A percentile compares a stretch with the other conserved stretches of the same genome.
These are phyloP conservation scores for Linaria vulgaris DNA, from an alignment of 257 asterid species.

Conservation along the genomic window DNA sequence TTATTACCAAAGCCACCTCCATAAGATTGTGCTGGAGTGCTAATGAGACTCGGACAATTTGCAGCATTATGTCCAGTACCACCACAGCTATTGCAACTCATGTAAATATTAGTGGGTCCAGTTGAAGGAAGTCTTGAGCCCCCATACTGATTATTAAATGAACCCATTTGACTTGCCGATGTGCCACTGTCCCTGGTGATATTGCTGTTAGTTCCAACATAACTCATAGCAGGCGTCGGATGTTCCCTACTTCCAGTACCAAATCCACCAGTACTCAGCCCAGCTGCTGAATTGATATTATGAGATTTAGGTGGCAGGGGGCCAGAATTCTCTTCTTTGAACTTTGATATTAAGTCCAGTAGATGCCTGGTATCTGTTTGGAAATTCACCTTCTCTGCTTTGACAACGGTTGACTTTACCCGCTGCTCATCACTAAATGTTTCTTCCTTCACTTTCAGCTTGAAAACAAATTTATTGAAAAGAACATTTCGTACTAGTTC, in stretches of 20 bases:
- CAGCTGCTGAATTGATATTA: conserved; percentile 33
- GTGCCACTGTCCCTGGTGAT: conserved; percentile 35
- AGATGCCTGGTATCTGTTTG: conserved; percentile 52
- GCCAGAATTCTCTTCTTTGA: conserved; percentile 40
- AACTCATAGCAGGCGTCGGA: conserved; percentile 30
- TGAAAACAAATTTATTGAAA: conserved; percentile 56
- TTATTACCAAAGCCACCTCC: conserved; percentile 45
- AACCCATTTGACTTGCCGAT: conserved; percentile 38
- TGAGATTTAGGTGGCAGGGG: conserved; percentile 42
- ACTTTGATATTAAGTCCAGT: conserved; percentile 50
- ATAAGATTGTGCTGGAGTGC: conserved; percentile 61
- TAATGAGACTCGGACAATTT: conserved; percentile 68
- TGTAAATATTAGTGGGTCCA: conserved; percentile 39
- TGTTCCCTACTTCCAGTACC: conserved; percentile 41
- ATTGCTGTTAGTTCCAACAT: conserved; percentile 34
- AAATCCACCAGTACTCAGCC: conserved; percentile 33
- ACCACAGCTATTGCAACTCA: conserved; percentile 75
- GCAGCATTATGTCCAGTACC: conserved; percentile 66
- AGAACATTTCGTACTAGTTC: conserved; percentile 59
- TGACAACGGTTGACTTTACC: conserved; percentile 76
- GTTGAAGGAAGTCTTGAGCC: conserved; percentile 48
- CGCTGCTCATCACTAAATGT: conserved; percentile 75
- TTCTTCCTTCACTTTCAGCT: conserved; percentile 89
- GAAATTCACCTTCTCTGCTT: conserved; percentile 62
- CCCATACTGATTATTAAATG: conserved; percentile 53